Conservation (phyloP, 2,329 filamentous ascomycete species). For the Canariomyces notabilis region DNA sequence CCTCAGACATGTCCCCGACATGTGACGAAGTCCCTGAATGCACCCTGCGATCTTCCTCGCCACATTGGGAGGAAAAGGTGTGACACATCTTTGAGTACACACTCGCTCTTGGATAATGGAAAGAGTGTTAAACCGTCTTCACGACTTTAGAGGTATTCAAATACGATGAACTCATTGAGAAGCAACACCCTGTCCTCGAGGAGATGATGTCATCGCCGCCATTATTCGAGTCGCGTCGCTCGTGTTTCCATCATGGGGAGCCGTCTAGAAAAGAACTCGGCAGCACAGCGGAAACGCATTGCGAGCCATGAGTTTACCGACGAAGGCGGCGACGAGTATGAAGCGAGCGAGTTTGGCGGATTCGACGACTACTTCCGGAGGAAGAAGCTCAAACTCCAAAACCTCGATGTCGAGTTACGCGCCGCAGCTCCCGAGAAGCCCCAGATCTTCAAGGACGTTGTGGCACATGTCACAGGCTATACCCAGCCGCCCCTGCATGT, state of each 20-base stretch:
- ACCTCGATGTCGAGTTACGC: slow-evolving; percentile 79
- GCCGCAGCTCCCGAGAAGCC: slow-evolving; percentile 64
- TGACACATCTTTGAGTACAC: neutral
- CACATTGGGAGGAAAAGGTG: neutral
- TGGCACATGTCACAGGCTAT: slow-evolving; percentile 90
- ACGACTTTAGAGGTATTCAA: neutral
- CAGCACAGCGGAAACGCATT: slow-evolving; percentile 56
- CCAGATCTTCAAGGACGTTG: slow-evolving; percentile 83
- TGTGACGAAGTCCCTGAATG: too few relatives aligned
- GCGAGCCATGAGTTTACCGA: slow-evolving; percentile 66
- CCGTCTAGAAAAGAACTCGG: slow-evolving; percentile 59
- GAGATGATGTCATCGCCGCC: slow-evolving; percentile 21
- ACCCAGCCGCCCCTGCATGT: slow-evolving; percentile 90
- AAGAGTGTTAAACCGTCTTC: neutral
- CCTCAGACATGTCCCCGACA: slow-evolving; percentile 2
- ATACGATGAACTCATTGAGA: slow-evolving; percentile 1
- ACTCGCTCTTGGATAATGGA: neutral
- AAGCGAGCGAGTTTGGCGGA: slow-evolving; percentile 78
- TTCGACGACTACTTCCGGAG: slow-evolving; percentile 89
- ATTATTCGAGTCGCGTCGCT: slow-evolving; percentile 2
- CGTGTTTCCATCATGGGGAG: slow-evolving; percentile 47
- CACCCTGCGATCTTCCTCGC: too few relatives aligned
- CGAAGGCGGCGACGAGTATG: slow-evolving; percentile 88
- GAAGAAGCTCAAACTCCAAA: slow-evolving; percentile 97
- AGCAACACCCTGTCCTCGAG: neutral